These are phyloP conservation scores for Xerocomus brunneocitrinus DNA, from an alignment of 768 basidiomycete genomes.

Conservation along the genomic window DNA sequence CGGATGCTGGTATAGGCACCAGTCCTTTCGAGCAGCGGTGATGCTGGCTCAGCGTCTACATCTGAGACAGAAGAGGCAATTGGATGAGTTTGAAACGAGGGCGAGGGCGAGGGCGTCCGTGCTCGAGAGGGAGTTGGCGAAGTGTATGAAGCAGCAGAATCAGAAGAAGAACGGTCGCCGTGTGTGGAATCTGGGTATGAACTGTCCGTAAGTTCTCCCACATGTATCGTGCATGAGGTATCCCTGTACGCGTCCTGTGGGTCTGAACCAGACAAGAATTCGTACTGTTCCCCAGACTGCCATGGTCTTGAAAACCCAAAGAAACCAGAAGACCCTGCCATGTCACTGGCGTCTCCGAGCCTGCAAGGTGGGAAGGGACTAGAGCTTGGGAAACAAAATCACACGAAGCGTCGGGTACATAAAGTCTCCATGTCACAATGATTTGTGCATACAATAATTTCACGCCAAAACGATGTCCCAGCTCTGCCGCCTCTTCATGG, in stretches of 20 bases:
- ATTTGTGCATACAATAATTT: not conserved
- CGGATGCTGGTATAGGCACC: conserved; percentile 35
- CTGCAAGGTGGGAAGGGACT: conserved; percentile 10
- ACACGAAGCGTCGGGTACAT: not conserved
- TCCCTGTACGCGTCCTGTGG: conserved; percentile 34
- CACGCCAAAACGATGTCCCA: conserved; percentile 60
- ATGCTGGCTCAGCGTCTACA: conserved; percentile 55
- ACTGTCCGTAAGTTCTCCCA: conserved; percentile 8
- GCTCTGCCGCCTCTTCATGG: conserved; percentile 57
- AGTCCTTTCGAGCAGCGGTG: conserved; percentile 38
- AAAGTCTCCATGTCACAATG: not conserved
- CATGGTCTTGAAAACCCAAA: conserved; percentile 12
- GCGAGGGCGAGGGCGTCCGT: conserved; percentile 59
- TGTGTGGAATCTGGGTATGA: conserved; percentile 27
- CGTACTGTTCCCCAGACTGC: conserved; percentile 36
- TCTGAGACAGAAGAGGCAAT: conserved; percentile 57
- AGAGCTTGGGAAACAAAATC: not conserved
- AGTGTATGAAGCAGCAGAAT: conserved; percentile 29
- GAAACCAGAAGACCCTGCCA: conserved; percentile 15
- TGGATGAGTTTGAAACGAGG: conserved; percentile 44
- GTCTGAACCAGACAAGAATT: conserved; percentile 43
- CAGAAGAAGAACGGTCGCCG: conserved; percentile 22
- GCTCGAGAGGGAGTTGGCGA: conserved; percentile 63
- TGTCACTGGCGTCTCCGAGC: conserved; percentile 8
- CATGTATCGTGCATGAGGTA: conserved; percentile 5